Evolutionary conservation across 306 rosid species (phyloP).

Genomic region (Alnus rubra): DNA sequence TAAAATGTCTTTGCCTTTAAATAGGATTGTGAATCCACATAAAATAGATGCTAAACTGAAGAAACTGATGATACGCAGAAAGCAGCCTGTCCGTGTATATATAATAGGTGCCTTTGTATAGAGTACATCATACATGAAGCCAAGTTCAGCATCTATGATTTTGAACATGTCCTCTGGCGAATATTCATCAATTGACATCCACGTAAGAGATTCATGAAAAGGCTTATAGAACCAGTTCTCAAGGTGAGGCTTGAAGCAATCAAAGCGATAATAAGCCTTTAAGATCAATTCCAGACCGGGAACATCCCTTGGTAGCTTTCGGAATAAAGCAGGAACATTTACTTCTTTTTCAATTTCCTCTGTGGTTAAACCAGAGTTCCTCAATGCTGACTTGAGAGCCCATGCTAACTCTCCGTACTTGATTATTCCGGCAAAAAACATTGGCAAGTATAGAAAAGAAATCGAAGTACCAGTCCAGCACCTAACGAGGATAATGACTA

Average conservation of each 20-base stretch:
- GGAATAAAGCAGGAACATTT: conserved; percentile 43
- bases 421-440: conserved; percentile 50
- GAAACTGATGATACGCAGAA: conserved; percentile 50
- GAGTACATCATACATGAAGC: conserved; percentile 72
- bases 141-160: conserved; percentile 55
- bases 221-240: conserved; percentile 58
- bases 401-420: conserved; percentile 70
- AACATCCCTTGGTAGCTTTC: conserved; percentile 40
- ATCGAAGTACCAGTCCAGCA: conserved; percentile 54
- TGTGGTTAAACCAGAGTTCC: conserved; percentile 38
- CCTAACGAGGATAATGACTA: conserved; percentile 49
- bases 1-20: conserved; percentile 16
- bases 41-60: conserved; percentile 37
- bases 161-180: conserved; percentile 41
- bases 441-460: conserved; percentile 59
- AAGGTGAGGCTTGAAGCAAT: conserved; percentile 58
- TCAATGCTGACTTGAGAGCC: conserved; percentile 61
- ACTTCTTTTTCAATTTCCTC: conserved; percentile 46
- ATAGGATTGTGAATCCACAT: conserved; percentile 35
- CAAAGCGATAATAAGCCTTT: conserved; percentile 61
- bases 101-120: conserved; percentile 62
- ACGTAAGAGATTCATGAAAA: conserved; percentile 42
- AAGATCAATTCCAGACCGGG: conserved; percentile 50
- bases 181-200: conserved; percentile 40
- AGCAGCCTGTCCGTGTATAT: conserved; percentile 51